phyloP scores from a whole-genome alignment of 805 yeast species.

The Candida glaebosa region DNA sequence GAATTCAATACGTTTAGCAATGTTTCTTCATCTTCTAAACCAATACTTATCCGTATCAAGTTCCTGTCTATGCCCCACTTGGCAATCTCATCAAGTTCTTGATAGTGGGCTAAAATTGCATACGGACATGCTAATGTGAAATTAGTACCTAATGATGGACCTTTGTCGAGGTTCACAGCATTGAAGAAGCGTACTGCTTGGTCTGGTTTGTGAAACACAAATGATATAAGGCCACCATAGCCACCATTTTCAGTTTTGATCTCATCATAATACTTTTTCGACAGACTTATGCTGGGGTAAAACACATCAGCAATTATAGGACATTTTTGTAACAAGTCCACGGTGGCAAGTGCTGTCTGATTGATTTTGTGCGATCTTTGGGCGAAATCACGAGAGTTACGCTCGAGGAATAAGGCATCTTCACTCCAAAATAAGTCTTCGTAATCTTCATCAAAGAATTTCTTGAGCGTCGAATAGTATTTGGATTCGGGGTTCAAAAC shows the following conservation, averaged over 20 bases:
- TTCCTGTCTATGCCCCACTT: conserved; percentile 80
- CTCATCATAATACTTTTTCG: conserved; percentile 66
- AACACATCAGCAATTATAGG: conserved; percentile 60
- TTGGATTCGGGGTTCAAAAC: conserved; percentile 68
- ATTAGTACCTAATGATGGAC: conserved; percentile 89
- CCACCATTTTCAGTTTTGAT: conserved; percentile 72
- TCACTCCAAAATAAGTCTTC: conserved; percentile 86
- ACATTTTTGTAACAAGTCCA: conserved; percentile 48
- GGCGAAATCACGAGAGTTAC: conserved; percentile 88
- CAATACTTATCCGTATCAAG: conserved; percentile 78
- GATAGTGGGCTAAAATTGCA: conserved; percentile 79
- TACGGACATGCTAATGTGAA: conserved; percentile 90
- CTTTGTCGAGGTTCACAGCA: conserved; percentile 67
- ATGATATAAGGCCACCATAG: conserved; percentile 81
- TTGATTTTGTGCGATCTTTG: conserved; percentile 57
- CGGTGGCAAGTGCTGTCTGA: conserved; percentile 50
- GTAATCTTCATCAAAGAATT: conserved; percentile 48
- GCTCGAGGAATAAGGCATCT: conserved; percentile 87
- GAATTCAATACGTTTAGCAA: conserved; percentile 47
- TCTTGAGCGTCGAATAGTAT: conserved; percentile 47
- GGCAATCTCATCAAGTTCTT: conserved; percentile 74
- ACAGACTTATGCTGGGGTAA: conserved; percentile 62
- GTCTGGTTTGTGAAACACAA: conserved; percentile 60
- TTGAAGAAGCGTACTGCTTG: conserved; percentile 76
- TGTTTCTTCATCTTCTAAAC: conserved; percentile 69